These are phyloP conservation scores for Colletotrichum graminicola DNA, from an alignment of 2,329 filamentous ascomycete genomes.

Conservation along the genomic window DNA sequence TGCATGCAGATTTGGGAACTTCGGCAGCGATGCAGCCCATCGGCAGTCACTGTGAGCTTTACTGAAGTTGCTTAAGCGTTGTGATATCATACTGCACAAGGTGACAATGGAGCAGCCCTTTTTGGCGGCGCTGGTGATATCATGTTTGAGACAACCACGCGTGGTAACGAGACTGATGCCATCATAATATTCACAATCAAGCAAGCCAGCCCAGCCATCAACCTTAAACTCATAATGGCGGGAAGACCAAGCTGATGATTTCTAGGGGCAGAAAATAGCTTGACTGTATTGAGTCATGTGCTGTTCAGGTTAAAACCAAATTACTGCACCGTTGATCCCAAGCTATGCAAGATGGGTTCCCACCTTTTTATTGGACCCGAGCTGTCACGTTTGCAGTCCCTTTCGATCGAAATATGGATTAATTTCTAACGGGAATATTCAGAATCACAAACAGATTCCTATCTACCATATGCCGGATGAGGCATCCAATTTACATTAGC, in stretches of 20 bases:
- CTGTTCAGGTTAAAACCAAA: no score
- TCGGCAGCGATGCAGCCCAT: constrained; percentile 12
- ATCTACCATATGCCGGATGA: not conserved
- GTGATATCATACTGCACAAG: constrained; percentile 13
- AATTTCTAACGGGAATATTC: not conserved
- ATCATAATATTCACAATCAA: not conserved
- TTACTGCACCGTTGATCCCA: not conserved
- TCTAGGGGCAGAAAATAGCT: not conserved
- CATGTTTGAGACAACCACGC: not conserved
- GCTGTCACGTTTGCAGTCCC: not conserved
- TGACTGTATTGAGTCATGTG: not conserved
- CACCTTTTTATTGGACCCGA: not conserved
- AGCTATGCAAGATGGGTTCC: not conserved
- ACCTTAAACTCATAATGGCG: not conserved
- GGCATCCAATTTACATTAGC: no score
- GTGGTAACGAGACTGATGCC: not conserved
- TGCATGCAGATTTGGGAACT: constrained; percentile 16
- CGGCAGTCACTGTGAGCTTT: not conserved
- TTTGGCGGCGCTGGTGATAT: constrained; percentile 20
- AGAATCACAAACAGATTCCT: not conserved
- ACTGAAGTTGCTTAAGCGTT: no score
- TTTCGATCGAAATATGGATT: not conserved
- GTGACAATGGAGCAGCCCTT: not conserved
- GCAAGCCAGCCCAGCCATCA: not conserved
- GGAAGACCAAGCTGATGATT: not conserved